Evolutionary conservation across 768 basidiomycete species (phyloP).

Genomic region (Hebeloma cylindrosporum): DNA sequence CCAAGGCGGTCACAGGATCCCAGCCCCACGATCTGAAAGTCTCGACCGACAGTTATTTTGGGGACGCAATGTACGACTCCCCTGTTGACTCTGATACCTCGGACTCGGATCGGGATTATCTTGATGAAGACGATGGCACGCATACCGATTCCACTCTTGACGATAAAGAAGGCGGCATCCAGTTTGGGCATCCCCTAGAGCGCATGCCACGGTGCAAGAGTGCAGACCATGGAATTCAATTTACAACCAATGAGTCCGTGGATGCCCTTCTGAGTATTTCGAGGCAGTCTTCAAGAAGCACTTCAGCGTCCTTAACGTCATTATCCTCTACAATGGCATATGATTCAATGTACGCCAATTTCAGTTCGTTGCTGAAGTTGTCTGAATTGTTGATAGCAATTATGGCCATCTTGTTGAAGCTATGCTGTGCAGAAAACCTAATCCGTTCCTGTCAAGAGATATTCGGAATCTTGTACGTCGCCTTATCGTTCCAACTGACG

Average conservation of each 20-base stretch:
- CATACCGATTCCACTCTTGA: constrained; percentile 35
- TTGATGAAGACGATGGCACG: constrained; percentile 16
- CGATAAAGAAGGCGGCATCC: constrained; percentile 19
- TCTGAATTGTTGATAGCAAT: not conserved
- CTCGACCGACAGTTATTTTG: constrained; percentile 15
- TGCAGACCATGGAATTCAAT: constrained; percentile 24
- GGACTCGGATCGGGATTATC: constrained; percentile 4
- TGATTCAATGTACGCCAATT: constrained; percentile 11
- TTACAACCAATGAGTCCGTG: constrained; percentile 20
- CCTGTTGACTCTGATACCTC: constrained; percentile 17
- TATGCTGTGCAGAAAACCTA: constrained; percentile 17
- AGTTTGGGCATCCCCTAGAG: constrained; percentile 35
- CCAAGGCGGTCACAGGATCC: not conserved
- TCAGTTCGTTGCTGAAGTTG: not conserved
- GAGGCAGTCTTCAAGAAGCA: constrained; percentile 16
- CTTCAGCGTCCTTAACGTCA: constrained; percentile 21
- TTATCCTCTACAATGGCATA: constrained; percentile 17
- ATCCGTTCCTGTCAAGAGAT: constrained; percentile 21
- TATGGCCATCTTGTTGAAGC: constrained; percentile 25
- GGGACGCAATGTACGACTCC: constrained; percentile 23
- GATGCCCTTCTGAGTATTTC: constrained; percentile 18
- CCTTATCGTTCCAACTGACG: not conserved
- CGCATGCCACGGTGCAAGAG: constrained; percentile 33
- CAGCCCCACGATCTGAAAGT: not conserved
- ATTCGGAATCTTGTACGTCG: constrained; percentile 22